Evolutionary conservation across 768 basidiomycete genomes (phyloP), one percentile per base, ranked within the genome.

Genomic region (Pulveroboletus sp.): DNA sequence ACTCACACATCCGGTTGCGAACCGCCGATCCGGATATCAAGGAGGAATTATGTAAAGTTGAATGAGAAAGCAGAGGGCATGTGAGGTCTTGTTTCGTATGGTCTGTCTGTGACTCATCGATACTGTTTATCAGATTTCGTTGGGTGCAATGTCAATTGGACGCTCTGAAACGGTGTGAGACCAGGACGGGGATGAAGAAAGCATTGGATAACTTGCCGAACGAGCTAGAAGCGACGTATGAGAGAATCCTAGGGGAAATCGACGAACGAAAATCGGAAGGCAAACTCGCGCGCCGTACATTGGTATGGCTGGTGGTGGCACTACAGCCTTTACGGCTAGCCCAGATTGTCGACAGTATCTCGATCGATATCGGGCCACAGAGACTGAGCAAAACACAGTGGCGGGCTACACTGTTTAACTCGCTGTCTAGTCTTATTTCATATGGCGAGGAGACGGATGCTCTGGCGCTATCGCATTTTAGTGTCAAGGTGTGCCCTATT

Each of bases 101-200:
- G 13, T 31, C 6, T 8, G 3, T 4, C 13, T 3, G 6, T 2
- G 8, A 47, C 31, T 47, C 21, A 46, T 9, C 1, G n/a, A 1
- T 20, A 1, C 38, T 24, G 4, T 33, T 11, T 7, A 1, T 4
- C 13, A 50, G 49, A 16, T 50, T 50, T 8, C 49, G 49, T 1
- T 50, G 49, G 49, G 35, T 44, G 16, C 49, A 44, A n/a, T 50
- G 49, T 12, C 49, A 50, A 27, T 9, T 50, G 2, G 43, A 50
- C 33, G 20, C 33, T 2, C 33, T 50, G 0, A 27, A 27, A 33
- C 37, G 25, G 33, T 50, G 39, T 13, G 8, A 7, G 1, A 33
- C 38, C 12, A 8, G 1, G n/a, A 16, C 9, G 7, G 25, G 41
- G 23, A 20, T 50, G 8, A 32, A 25, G 21, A 10, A 35, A 21